These are phyloP conservation scores for Metschnikowia lunata DNA, from an alignment of 805 yeast species.

Conservation along the genomic window DNA sequence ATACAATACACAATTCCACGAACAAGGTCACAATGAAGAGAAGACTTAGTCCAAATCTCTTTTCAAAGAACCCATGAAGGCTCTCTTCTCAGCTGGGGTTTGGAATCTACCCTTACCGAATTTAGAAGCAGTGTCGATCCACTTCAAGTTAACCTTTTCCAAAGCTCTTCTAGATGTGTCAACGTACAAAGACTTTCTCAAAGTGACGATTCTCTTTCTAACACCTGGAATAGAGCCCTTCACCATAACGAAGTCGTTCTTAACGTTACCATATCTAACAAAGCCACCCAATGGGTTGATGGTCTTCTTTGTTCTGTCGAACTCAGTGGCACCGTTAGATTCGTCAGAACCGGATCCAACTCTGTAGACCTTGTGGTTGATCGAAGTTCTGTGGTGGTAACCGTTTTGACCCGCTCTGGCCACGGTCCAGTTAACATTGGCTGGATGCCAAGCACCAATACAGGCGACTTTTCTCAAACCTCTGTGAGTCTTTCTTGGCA, in stretches of 20 bases:
- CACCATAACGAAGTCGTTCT: constrained; percentile 94
- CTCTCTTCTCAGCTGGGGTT: constrained; percentile 99
- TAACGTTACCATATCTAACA: constrained; percentile 97
- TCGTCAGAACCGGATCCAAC: constrained; percentile 96
- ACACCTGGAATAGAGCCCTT: constrained; percentile 99
- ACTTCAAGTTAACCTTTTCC: constrained; percentile 94
- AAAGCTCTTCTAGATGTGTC: constrained; percentile 97
- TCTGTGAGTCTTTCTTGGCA: constrained; percentile 99
- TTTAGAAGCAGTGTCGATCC: constrained; percentile 99
- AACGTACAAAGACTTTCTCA: constrained; percentile 97
- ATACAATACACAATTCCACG: constrained; percentile 3
- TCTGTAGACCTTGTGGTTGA: constrained; percentile 99
- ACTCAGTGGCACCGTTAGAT: constrained; percentile 90
- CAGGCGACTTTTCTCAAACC: constrained; percentile 99
- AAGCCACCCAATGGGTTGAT: constrained; percentile 99
- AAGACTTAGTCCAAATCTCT: constrained; percentile 63
- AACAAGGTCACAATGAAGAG: too few relatives aligned
- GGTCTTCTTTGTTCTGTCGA: constrained; percentile 99
- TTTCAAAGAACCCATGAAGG: constrained; percentile 99
- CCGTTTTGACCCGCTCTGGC: constrained; percentile 99
- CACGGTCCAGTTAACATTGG: constrained; percentile 98
- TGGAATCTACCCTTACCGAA: constrained; percentile 99
- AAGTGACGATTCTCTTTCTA: constrained; percentile 98
- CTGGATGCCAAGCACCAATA: constrained; percentile 99
- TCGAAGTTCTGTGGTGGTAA: constrained; percentile 99